Evolutionary conservation across 192 early-diverging fungal species (phyloP), one percentile per base, ranked within the genome.

Genomic region (Backusella australiensis): DNA sequence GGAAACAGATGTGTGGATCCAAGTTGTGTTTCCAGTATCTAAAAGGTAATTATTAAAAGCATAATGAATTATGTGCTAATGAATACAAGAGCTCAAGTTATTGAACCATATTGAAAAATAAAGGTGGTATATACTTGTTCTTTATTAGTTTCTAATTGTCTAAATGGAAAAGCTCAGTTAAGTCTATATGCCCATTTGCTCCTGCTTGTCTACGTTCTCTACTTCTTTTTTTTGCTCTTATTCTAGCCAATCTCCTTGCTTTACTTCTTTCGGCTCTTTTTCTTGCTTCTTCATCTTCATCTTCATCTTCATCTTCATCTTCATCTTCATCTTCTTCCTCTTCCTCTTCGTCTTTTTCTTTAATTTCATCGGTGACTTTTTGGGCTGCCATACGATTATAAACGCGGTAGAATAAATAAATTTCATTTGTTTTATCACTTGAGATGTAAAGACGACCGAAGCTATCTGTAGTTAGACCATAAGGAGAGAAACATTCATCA

Each of bases 391-490:
- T 32, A 23, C 15, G 32, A 14, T 76, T 76, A 41, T 73, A 80
- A 3, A 56, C 34, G 23, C 79, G 69, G 11, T 66, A 44, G 14
- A 80, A 32, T n/a, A 80, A 26, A 36, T 65, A 80, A 34, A 80
- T 67, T 71, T 80, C 79, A 29, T 73, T 75, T 17, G 79, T 44
- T 19, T 39, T 49, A 23, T 76, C 74, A 53, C 79, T 80, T n/a
- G 23, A 35, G 21, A 72, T 73, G 26, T 76, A 29, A 21, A 80
- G 34, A 5, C 79, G 74, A 23, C 79, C 79, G 8, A 38, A 71
- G 15, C 21, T 38, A 56, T 80, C 79, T n/a, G 76, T 52, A 4
- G 71, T 75, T 9, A 80, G 34, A 49, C 75, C 75, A 15, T 53
- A 41, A 7, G 79, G 74, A 34, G 69, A 49, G 42, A 80, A 52